Percentiles rank a stretch among this genome's conserved stretches.
Evolutionary conservation across 1,139 yeast species (phyloP).

Genomic region (Sugiyamaella novakii): DNA sequence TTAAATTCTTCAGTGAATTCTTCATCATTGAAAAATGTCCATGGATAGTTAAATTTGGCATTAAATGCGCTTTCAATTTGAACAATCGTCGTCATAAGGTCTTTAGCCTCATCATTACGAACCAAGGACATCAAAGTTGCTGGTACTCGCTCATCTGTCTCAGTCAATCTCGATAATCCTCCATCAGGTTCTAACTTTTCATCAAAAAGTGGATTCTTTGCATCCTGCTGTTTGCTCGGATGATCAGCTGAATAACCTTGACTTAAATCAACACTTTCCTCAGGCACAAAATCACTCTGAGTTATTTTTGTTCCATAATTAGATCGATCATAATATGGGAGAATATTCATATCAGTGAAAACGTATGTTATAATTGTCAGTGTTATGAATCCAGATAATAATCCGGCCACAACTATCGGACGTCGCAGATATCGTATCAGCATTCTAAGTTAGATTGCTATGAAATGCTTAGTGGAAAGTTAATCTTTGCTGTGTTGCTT

Average conservation of each 20-base stretch:
- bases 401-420: not conserved
- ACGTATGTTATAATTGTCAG: not conserved
- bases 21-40: constrained; percentile 74
- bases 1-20: constrained; percentile 64
- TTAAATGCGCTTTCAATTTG: constrained; percentile 69
- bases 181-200: constrained; percentile 19
- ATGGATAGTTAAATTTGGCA: constrained; percentile 70
- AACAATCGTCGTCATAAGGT: constrained; percentile 54
- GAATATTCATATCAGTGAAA: not conserved
- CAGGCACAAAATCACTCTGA: constrained; percentile 11
- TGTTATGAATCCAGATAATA: not conserved
- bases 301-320: constrained; percentile 9
- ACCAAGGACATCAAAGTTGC: constrained; percentile 78
- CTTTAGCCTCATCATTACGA: constrained; percentile 59
- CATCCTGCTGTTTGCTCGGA: constrained; percentile 1
- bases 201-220: constrained; percentile 19
- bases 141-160: constrained; percentile 48
- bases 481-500: no score
- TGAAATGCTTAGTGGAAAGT: no score
- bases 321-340: constrained; percentile 1
- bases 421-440: constrained; percentile 6
- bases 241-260: constrained; percentile 12
- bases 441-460: no score
- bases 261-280: constrained; percentile 13
- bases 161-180: constrained; percentile 9